A percentile compares a stretch with the other conserved stretches of the same genome.
phyloP scores from a whole-genome alignment of 179 eudicot genomes.

The Silene vulgaris region DNA sequence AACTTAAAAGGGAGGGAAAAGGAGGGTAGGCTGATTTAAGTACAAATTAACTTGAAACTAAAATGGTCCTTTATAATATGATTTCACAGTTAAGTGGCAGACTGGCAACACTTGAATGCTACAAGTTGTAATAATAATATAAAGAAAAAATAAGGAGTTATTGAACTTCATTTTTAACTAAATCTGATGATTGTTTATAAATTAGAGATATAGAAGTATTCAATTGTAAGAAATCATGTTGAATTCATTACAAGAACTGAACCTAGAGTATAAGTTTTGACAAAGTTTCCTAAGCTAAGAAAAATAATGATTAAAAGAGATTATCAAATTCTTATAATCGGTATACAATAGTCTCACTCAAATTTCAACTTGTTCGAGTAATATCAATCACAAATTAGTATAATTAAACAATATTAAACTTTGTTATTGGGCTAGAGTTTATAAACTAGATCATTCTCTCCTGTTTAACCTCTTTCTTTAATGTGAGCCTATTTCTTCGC shows the following conservation, averaged over 20 bases:
- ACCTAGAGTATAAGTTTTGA: not conserved
- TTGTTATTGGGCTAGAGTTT: too few species aligned
- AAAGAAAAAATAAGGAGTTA: not conserved
- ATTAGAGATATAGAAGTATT: not conserved
- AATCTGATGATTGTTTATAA: not conserved
- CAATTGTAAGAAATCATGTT: not conserved
- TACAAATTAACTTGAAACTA: not conserved
- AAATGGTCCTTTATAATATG: not conserved
- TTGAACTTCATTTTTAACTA: not conserved
- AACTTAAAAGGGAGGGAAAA: not conserved
- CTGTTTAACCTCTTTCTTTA: too few species aligned
- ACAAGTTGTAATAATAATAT: not conserved
- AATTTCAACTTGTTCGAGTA: too few species aligned
- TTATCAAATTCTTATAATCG: too few species aligned
- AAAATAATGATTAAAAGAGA: too few species aligned
- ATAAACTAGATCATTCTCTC: too few species aligned
- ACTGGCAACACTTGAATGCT: not conserved
- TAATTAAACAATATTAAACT: too few species aligned
- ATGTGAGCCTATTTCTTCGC: too few species aligned
- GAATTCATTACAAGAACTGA: not conserved
- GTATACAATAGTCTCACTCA: too few species aligned
- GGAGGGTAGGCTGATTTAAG: conserved; percentile 8
- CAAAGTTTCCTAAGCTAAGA: too few species aligned
- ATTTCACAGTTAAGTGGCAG: not conserved
- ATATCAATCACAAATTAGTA: too few species aligned